Evolutionary conservation across 768 basidiomycete genomes (phyloP).

Genomic region (Pulveroboletus sp.): DNA sequence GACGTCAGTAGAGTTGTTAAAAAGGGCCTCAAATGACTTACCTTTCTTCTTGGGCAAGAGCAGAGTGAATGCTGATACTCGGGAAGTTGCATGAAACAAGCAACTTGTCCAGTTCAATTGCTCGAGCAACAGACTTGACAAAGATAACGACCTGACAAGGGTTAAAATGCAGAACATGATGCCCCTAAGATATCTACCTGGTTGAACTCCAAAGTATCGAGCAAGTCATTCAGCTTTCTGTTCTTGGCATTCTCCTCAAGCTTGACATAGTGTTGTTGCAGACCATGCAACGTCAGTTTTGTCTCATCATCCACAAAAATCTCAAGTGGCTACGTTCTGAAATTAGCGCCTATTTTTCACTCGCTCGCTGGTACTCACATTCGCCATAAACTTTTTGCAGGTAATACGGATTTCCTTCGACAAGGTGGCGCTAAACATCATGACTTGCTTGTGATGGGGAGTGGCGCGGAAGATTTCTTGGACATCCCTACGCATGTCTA

Average conservation of each 20-base stretch:
- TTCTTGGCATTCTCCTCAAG: conserved; percentile 94
- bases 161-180: conserved; percentile 1
- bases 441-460: conserved; percentile 99
- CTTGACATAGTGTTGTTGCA: conserved; percentile 98
- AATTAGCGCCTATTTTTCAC: background rate
- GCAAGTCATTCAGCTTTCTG: conserved; percentile 90
- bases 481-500: conserved; percentile 99
- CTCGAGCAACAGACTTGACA: conserved; percentile 96
- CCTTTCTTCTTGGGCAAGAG: conserved; percentile 93
- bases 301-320: conserved; percentile 99
- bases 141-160: conserved; percentile 88
- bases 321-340: conserved; percentile 77
- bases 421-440: conserved; percentile 99
- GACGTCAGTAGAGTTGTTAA: conserved; percentile 2
- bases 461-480: conserved; percentile 99
- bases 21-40: conserved; percentile 35
- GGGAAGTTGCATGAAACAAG: conserved; percentile 98
- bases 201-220: conserved; percentile 97
- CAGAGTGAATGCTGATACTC: conserved; percentile 95
- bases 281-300: conserved; percentile 93
- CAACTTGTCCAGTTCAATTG: conserved; percentile 93
- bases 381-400: conserved; percentile 99
- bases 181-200: conserved; percentile 50
- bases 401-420: conserved; percentile 95
- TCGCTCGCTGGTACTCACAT: conserved; percentile 50